Percentiles rank a stretch among this genome's conserved stretches.
Evolutionary conservation across 305 asterid genomes (phyloP).

Genomic region (Rubia balearica): DNA sequence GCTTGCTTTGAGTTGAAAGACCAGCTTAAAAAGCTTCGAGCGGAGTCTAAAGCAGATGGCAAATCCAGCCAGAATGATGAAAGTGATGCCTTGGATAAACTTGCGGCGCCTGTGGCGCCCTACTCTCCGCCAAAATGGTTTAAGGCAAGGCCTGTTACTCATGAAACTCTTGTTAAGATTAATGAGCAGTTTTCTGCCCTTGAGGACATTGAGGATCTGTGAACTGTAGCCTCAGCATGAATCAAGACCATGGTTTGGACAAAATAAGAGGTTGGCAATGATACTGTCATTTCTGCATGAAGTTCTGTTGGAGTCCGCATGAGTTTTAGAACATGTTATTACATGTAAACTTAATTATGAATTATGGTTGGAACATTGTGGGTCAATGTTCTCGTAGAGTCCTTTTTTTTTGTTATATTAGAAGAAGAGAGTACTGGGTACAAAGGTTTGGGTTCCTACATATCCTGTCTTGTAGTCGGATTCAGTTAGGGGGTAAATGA

Average conservation of each 20-base stretch:
- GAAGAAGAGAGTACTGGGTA: too few relatives aligned
- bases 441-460: too few relatives aligned
- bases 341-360: background rate
- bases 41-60: slow-evolving; percentile 22
- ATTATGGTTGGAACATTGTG: background rate
- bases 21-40: slow-evolving; percentile 30
- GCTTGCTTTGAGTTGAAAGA: slow-evolving; percentile 50
- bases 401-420: background rate
- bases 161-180: slow-evolving; percentile 41
- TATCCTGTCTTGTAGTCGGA: too few relatives aligned
- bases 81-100: slow-evolving; percentile 18
- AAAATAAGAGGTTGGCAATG: background rate
- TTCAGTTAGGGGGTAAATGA: too few relatives aligned
- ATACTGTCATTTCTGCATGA: background rate
- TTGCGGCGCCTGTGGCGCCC: slow-evolving; percentile 13
- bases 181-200: slow-evolving; percentile 55
- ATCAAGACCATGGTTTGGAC: background rate
- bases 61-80: slow-evolving; percentile 15
- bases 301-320: background rate
- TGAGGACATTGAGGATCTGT: slow-evolving; percentile 56
- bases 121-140: slow-evolving; percentile 53
- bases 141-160: slow-evolving; percentile 31
- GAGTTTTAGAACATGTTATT: background rate
- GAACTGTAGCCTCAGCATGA: background rate
- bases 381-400: background rate